These are phyloP conservation scores for Asterella californica DNA, from an alignment of 225 moss, liverwort and hornwort genomes.

Conservation along the genomic window DNA sequence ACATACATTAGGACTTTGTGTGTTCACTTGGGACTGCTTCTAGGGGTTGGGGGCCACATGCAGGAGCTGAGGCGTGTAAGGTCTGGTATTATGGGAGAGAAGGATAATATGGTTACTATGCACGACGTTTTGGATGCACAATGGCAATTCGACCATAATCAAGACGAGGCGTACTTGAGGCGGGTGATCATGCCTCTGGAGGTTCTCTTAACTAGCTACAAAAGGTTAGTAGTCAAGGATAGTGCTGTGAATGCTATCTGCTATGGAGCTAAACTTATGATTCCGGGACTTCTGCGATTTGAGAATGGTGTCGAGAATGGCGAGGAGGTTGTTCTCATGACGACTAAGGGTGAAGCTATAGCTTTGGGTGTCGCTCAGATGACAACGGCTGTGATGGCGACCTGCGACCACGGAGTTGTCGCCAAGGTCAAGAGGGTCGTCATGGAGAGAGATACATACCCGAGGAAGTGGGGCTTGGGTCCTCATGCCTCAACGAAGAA, in stretches of 20 bases:
- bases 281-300: conserved; percentile 77
- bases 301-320: conserved; percentile 84
- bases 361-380: conserved; percentile 81
- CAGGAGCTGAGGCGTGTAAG: conserved; percentile 92
- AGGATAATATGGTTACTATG: conserved; percentile 92
- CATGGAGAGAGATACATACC: conserved; percentile 96
- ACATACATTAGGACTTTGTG: conserved; percentile 93
- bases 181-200: conserved; percentile 92
- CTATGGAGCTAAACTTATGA: conserved; percentile 94
- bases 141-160: conserved; percentile 89
- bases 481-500: conserved; percentile 90
- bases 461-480: conserved; percentile 88
- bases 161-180: conserved; percentile 85
- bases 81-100: conserved; percentile 94
- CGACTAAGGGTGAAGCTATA: conserved; percentile 94
- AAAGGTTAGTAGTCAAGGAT: conserved; percentile 87
- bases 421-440: conserved; percentile 93
- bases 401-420: conserved; percentile 91
- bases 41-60: conserved; percentile 95
- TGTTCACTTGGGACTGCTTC: conserved; percentile 77
- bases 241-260: conserved; percentile 97
- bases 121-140: conserved; percentile 96
- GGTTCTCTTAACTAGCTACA: conserved; percentile 90
- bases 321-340: conserved; percentile 91
- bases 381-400: conserved; percentile 96